Evolutionary conservation across 371 early-diverging fungal species (phyloP).

Genomic region (Rhizomucor pusillus): DNA sequence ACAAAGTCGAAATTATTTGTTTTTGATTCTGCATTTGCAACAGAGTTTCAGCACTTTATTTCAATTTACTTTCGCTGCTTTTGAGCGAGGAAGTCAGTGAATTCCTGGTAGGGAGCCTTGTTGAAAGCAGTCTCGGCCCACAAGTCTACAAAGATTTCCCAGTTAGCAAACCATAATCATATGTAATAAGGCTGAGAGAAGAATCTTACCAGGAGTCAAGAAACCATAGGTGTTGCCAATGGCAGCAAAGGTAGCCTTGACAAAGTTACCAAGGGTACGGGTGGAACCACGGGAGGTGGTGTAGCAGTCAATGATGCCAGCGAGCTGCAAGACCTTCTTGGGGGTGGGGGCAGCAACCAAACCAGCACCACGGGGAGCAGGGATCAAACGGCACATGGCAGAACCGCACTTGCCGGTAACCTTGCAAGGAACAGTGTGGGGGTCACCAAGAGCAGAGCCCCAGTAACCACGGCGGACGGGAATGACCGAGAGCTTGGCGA

Average conservation of each 20-base stretch:
- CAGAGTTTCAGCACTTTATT: too few relatives aligned
- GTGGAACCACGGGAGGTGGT: constrained; percentile 90
- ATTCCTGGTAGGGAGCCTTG: constrained; percentile 89
- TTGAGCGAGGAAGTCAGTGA: constrained; percentile 79
- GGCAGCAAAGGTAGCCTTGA: constrained; percentile 97
- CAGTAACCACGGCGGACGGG: constrained; percentile 99
- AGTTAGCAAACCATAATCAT: too few relatives aligned
- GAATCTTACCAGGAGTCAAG: constrained; percentile 74
- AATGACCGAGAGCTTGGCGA: constrained; percentile 95
- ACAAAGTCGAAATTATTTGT: too few relatives aligned
- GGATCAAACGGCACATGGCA: constrained; percentile 89
- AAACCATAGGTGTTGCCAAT: constrained; percentile 95
- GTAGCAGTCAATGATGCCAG: constrained; percentile 98
- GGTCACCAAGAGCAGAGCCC: constrained; percentile 91
- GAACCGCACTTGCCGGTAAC: constrained; percentile 61
- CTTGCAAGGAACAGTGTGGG: constrained; percentile 32
- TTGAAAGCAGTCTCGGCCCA: constrained; percentile 87
- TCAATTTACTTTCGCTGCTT: constrained; percentile 34
- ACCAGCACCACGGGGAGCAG: constrained; percentile 99
- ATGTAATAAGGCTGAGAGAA: too few relatives aligned
- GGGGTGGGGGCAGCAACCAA: constrained; percentile 94
- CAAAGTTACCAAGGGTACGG: constrained; percentile 93
- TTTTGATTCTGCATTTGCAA: too few relatives aligned
- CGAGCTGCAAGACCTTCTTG: constrained; percentile 96
- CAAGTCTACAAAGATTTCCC: constrained; percentile 48